Evolutionary conservation across 2,329 filamentous ascomycete genomes (phyloP).

Genomic region (Chaetothyriales sp.): DNA sequence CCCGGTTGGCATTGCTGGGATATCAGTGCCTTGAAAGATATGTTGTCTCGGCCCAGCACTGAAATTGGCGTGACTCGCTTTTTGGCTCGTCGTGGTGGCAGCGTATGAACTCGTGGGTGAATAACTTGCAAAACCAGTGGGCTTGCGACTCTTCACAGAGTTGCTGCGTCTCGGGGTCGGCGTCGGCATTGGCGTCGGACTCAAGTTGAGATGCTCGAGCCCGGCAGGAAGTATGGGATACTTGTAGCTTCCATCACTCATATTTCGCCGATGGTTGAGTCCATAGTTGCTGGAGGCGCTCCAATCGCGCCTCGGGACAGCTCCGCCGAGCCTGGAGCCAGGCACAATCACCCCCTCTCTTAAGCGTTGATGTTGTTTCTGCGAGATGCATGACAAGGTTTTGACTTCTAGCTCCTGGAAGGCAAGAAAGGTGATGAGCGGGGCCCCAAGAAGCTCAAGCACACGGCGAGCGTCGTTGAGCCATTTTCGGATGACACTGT

Average conservation of each 20-base stretch:
- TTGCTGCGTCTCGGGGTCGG: background rate
- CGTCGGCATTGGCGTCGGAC: background rate
- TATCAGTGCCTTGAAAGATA: background rate
- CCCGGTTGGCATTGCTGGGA: background rate
- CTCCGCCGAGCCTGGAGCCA: background rate
- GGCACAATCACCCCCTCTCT: background rate
- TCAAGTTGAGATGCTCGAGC: background rate
- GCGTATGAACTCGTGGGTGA: background rate
- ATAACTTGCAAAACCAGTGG: background rate
- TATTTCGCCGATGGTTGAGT: background rate
- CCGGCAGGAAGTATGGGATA: background rate
- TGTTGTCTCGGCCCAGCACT: background rate
- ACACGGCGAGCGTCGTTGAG: slow-evolving; percentile 35
- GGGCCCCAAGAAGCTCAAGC: slow-evolving; percentile 35
- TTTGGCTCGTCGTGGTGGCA: background rate
- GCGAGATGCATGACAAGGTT: slow-evolving; percentile 9
- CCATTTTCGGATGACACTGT: slow-evolving; percentile 35
- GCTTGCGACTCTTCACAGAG: background rate
- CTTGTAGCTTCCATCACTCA: background rate
- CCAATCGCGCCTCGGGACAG: background rate
- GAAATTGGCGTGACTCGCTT: background rate
- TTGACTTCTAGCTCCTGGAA: slow-evolving; percentile 26
- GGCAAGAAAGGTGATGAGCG: slow-evolving; percentile 23
- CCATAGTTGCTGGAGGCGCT: background rate
- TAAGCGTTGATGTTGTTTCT: background rate